Percentiles rank a stretch among this genome's conserved stretches.
phyloP scores from a whole-genome alignment of 208 protist genomes.

The Crithidia brevicula region DNA sequence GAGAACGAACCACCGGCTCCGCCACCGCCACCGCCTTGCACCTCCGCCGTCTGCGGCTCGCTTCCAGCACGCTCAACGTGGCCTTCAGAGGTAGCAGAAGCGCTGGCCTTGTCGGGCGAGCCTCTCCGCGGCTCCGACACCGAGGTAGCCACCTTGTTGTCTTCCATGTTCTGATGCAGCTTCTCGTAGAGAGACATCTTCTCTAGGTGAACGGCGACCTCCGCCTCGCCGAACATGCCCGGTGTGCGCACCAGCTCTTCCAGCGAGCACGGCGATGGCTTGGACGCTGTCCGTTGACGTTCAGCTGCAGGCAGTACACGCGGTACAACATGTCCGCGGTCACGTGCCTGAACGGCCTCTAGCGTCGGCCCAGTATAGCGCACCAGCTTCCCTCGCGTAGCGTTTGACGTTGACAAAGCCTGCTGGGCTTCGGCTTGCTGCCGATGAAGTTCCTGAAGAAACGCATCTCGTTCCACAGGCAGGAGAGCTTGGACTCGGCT shows the following conservation, averaged over 20 bases:
- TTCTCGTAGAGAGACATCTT: constrained; percentile 42
- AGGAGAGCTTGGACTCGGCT: constrained; percentile 54
- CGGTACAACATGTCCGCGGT: constrained; percentile 51
- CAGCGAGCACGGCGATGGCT: constrained; percentile 18
- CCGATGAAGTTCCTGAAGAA: constrained; percentile 57
- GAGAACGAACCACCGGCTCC: no score
- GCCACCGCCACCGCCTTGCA: no score
- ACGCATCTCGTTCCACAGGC: constrained; percentile 53
- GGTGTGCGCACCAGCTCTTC: constrained; percentile 26
- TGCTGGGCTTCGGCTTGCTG: constrained; percentile 28
- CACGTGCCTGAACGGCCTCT: constrained; percentile 51
- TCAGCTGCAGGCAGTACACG: constrained; percentile 1
- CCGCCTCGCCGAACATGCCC: constrained; percentile 32
- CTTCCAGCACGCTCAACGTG: no score
- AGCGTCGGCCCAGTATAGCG: constrained; percentile 47
- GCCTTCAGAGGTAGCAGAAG: no score
- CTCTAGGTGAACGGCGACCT: constrained; percentile 24
- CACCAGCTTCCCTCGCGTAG: constrained; percentile 15
- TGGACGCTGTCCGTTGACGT: not conserved
- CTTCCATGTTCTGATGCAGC: constrained; percentile 27
- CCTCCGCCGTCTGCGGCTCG: no score
- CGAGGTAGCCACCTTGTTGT: not conserved
- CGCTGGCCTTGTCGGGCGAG: not conserved
- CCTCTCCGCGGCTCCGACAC: not conserved
- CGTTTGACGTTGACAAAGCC: not conserved